Evolutionary conservation across 2,329 filamentous ascomycete genomes (phyloP), one percentile per base, ranked within the genome.

Genomic region (Stachybotrys echinatus): DNA sequence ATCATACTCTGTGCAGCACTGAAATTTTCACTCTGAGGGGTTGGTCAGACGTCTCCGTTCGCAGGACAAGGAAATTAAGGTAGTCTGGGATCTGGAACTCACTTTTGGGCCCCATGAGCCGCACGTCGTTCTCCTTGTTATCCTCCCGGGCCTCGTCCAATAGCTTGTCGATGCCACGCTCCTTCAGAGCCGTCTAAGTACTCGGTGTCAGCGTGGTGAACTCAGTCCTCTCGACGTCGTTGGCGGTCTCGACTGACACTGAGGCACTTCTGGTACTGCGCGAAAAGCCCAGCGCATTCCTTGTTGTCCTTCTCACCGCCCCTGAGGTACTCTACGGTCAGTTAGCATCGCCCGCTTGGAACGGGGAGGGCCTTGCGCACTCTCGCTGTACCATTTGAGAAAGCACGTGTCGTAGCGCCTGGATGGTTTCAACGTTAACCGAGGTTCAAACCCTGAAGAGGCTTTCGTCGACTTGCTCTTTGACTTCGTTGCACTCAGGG

Each of bases 381-480:
- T 97, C 72, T 99, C 94, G 65, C 92, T 96, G 70, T 99, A 99
- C 94, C 94, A 99, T 73, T 96, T 97, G 56, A 99, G 75, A 67
- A 99, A 99, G 73, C 94, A 99, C 48, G 87, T 92, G 69, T 99
- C 94, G 66, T 99, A 99, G 61, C 86, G 89, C 67, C 92, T 96
- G 54, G 3, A 14, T 40, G 27, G 27, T 5, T 14, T n/a, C n/a
- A n/a, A 40, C 6, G 39, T 56, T 18, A 52, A 45, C 14, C 8
- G 20, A 19, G 10, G 44, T 22, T n/a, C n/a, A n/a, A n/a, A n/a
- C n/a, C n/a, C n/a, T n/a, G n/a, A n/a, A n/a, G n/a, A n/a, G n/a
- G n/a, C n/a, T n/a, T n/a, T n/a, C n/a, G 5, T 34, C 12, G 6
- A 67, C 84, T 62, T 73, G 96, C 92, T 96, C 92, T 74, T 97